Evolutionary conservation across 148 eudicot genomes (phyloP), one percentile per base, ranked within the genome.

Genomic region (Rhododendron williamsianum): DNA sequence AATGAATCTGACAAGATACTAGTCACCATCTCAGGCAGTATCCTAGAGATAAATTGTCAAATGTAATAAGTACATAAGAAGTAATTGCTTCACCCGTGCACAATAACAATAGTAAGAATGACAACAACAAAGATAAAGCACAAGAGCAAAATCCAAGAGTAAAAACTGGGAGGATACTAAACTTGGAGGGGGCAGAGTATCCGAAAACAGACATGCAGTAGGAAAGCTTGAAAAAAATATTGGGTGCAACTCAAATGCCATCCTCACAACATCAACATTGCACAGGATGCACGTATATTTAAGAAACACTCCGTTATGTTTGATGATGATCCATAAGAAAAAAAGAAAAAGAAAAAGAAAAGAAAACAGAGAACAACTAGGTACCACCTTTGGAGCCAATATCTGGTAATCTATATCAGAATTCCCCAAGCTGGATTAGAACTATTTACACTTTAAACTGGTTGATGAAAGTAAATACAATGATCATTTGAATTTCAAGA

Each of bases 21-120:
- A 80, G 96, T 87, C 81, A 95, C 86, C 80, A 88, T 90, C 89
- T 95, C 97, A 51, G 97, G 97, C 88, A 96, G 91, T 82, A 93
- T 88, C 86, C 99, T 96, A 95, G 78, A 86, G 48, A 86, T 41
- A 78, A 78, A 86, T 77, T 52, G 35, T 41, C 58, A 82, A 82
- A 46, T 11, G 4, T 27, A 69, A 30, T 12, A 30, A 71, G 36
- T 27, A 30, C 4, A 71, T 71, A 30, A 30, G 38, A 7, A 71
- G 38, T 30, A 30, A 71, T 25, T 71, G 38, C 36, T 71, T 30
- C 76, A 71, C 76, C 76, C 1, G 38, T 30, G 19, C 38, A 71
- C 4, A 27, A 13, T 30, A 71, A 71, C 76, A 71, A 12, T 13
- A 30, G 15, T 27, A 69, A 71, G 35, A 27, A 25, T 69, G 30